A percentile compares a stretch with the other conserved stretches of the same genome.
Conservation (phyloP, 257 asterid species). For the Salvia miltiorrhiza region DNA sequence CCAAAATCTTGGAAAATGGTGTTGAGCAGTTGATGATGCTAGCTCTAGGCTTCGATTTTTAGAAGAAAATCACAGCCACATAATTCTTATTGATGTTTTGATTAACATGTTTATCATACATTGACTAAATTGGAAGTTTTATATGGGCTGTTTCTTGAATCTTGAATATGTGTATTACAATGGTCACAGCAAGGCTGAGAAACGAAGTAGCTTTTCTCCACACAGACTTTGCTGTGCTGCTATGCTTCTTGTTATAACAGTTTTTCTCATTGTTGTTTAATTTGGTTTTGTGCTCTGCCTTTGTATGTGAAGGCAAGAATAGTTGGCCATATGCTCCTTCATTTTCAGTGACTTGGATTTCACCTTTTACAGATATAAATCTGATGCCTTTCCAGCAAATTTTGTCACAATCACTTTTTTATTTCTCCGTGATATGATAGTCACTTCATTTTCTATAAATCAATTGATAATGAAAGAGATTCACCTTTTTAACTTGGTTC, state of each 20-base stretch:
- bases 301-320: neutral
- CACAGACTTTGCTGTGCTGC: too few species aligned
- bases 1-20: neutral
- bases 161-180: too few species aligned
- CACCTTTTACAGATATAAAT: neutral
- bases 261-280: too few species aligned
- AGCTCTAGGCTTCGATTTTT: neutral
- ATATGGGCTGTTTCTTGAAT: too few species aligned
- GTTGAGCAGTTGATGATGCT: neutral
- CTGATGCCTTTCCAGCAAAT: conserved; percentile 13
- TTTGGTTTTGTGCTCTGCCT: neutral
- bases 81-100: neutral
- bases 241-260: too few species aligned
- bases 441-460: neutral
- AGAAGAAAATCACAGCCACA: neutral
- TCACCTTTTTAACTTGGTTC: neutral
- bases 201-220: too few species aligned
- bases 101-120: too few species aligned
- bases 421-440: neutral
- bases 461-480: neutral
- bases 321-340: neutral
- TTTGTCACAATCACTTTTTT: neutral
- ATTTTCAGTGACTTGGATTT: neutral
- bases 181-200: too few species aligned
- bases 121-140: too few species aligned